Base-by-base conservation (phyloP, 768 basidiomycete species). In the Serendipita vermifera region DNA sequence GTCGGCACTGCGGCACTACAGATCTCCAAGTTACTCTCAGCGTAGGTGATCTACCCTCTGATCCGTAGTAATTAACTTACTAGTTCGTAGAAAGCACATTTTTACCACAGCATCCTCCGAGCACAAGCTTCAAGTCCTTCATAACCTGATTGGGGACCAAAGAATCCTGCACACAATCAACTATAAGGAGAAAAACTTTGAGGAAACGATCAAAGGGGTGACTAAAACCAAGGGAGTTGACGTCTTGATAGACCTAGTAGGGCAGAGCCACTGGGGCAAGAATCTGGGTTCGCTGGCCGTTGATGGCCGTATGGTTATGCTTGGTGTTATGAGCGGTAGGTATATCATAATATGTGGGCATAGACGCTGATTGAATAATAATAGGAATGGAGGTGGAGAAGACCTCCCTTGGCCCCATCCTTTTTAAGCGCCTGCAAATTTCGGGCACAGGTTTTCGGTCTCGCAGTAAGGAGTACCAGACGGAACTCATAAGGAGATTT, bases 1-100 rank as follows among this genome's bases (percentile, higher is more conserved):
- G 90, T 94, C 3, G 91, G 91, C 1, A 66, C 92, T 15, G 83
- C 91, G 2, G 87, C 88, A 14, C 87, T 85, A 46, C 93, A 97
- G 68, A 70, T 96, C n/a, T 87, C 91, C 17, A 80, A 87, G 24
- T 64, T 76, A 41, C 78, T 75, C 59, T 80, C 79, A 58, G 86
- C 87, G 85, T 87, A 64, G 71, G 85, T 75, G 3, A 24, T 9
- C 3, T 29, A 5, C n/a, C 33, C n/a, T n/a, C n/a, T 51, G 56
- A 40, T 48, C 36, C 53, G 24, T 54, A 41, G 56, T 59, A 40
- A 0, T 26, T 3, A 32, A n/a, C 15, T 27, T 46, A 9, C 62
- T 58, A 54, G 14, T 59, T 39, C 40, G 22, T 62, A 85, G 86
- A 54, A 73, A 70, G 48, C 75, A 81, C 9, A 81, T 94, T 9